A percentile compares a stretch with the other conserved stretches of the same genome.
Conservation (phyloP, 1,284 basidiomycete species). For the Meira miltonrushii region DNA sequence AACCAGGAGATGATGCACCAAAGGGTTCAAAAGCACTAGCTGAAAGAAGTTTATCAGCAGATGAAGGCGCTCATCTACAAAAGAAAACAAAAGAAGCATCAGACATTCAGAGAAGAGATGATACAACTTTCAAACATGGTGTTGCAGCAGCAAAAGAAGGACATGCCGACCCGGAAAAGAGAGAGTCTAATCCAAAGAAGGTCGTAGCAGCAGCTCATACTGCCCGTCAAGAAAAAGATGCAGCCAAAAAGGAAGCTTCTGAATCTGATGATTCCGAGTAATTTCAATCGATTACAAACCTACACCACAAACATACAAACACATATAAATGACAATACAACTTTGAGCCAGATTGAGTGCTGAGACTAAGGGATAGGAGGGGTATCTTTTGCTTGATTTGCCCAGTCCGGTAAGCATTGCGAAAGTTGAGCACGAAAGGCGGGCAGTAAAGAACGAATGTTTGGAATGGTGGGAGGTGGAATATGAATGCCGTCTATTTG, state of each 20-base stretch:
- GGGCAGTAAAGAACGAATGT: slow-evolving; percentile 1
- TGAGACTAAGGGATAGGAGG: too few relatives aligned
- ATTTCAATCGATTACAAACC: too few relatives aligned
- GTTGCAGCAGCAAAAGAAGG: slow-evolving; percentile 14
- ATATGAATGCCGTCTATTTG: background rate
- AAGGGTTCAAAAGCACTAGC: slow-evolving; percentile 5
- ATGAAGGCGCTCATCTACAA: slow-evolving; percentile 11
- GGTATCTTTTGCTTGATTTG: background rate
- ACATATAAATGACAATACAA: too few relatives aligned
- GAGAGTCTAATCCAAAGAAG: slow-evolving; percentile 12
- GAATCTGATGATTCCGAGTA: too few relatives aligned
- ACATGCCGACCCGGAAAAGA: background rate
- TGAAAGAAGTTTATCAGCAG: slow-evolving; percentile 3
- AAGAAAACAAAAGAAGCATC: slow-evolving; percentile 8
- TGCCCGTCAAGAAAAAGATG: background rate
- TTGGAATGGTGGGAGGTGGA: slow-evolving; percentile 3
- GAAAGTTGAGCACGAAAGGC: background rate
- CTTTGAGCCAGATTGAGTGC: too few relatives aligned
- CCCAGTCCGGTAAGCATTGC: background rate
- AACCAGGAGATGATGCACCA: slow-evolving; percentile 1
- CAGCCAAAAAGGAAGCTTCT: background rate
- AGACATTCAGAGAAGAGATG: background rate
- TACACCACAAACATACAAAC: too few relatives aligned
- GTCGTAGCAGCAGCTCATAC: slow-evolving; percentile 8
- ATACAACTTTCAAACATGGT: slow-evolving; percentile 12